Evolutionary conservation across 495 filamentous ascomycete genomes (phyloP), one percentile per base, ranked within the genome.

Genomic region (Penicillium bialowiezense): DNA sequence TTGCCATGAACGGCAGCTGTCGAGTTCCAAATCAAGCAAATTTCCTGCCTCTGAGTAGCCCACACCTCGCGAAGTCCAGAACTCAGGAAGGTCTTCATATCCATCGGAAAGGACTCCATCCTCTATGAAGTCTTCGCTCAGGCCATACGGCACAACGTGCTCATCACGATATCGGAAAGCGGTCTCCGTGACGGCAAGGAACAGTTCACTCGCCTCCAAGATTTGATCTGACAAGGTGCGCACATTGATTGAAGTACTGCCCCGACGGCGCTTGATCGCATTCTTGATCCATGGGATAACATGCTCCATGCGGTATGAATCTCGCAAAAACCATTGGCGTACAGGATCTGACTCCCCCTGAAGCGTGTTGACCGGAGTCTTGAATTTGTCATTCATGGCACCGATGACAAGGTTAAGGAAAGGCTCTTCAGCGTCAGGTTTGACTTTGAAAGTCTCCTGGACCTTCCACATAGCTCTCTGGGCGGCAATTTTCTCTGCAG

Each of bases 401-500:
- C 81, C 79, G 21, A 91, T 79, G 20, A 90, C 77, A 49, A 88
- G 82, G 10, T 79, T 70, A 13, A 93, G 73, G 28, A 89, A 73
- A n/a, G 76, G 77, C 31, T 79, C 72, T 12, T 68, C 62, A 3
- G 79, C 72, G 10, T 67, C 61, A 5, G 53, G 51, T 31, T 67
- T 71, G 14, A 69, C 70, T 9, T 80, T 66, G 41, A 77, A 78
- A 5, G 75, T 57, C 52, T 93, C 84, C 58, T 93, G 86, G 24
- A 77, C 68, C 48, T 82, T 80, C 91, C 91, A 97, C 51, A 97
- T 76, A 29, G 81, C 77, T 36, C 78, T 79, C n/a, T 91, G 92
- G 26, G 90, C 88, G 32, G 84, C 83, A 56, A 96, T 79, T 63
- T 90, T 96, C 62, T 97, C 93, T 0, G 91, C 91, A 56, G 88